These are phyloP conservation scores for Trichoderma hamatum DNA, from an alignment of 2,329 filamentous ascomycete genomes.

Conservation along the genomic window DNA sequence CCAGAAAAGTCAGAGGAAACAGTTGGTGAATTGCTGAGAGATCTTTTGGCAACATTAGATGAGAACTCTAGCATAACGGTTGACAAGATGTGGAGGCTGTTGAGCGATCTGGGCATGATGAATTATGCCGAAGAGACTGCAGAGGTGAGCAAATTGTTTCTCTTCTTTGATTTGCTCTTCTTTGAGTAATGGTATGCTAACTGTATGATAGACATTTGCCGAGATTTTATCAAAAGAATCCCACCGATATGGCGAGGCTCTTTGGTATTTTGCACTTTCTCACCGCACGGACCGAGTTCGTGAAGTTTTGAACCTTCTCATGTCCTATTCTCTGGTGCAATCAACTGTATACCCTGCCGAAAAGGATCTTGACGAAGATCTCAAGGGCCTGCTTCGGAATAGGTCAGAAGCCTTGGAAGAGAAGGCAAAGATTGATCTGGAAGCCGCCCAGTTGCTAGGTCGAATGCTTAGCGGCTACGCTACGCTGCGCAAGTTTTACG, in stretches of 20 bases:
- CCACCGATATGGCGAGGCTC: conserved; percentile 79
- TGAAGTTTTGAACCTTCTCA: conserved; percentile 82
- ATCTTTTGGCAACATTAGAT: conserved; percentile 63
- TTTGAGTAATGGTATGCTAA: background rate
- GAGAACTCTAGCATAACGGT: conserved; percentile 72
- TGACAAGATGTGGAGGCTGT: conserved; percentile 78
- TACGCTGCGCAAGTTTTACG: conserved; percentile 86
- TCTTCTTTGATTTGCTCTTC: background rate
- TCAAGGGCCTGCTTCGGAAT: conserved; percentile 69
- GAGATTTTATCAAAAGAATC: conserved; percentile 73
- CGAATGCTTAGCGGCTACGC: conserved; percentile 90
- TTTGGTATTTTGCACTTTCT: conserved; percentile 89
- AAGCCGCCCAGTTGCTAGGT: conserved; percentile 81
- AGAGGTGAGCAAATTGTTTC: conserved; percentile 62
- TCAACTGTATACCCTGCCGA: conserved; percentile 77
- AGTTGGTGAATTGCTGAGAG: conserved; percentile 71
- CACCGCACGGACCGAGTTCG: conserved; percentile 79
- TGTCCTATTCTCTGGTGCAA: conserved; percentile 83
- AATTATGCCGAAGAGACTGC: conserved; percentile 79
- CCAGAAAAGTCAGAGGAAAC: conserved; percentile 69
- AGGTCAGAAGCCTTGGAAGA: conserved; percentile 72
- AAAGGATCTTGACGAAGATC: conserved; percentile 71
- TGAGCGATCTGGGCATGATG: conserved; percentile 76
- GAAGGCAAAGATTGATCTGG: conserved; percentile 73
- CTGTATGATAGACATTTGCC: conserved; percentile 71